These are phyloP conservation scores for Boletus rubroflammeus DNA, from an alignment of 768 basidiomycete species.

Conservation along the genomic window DNA sequence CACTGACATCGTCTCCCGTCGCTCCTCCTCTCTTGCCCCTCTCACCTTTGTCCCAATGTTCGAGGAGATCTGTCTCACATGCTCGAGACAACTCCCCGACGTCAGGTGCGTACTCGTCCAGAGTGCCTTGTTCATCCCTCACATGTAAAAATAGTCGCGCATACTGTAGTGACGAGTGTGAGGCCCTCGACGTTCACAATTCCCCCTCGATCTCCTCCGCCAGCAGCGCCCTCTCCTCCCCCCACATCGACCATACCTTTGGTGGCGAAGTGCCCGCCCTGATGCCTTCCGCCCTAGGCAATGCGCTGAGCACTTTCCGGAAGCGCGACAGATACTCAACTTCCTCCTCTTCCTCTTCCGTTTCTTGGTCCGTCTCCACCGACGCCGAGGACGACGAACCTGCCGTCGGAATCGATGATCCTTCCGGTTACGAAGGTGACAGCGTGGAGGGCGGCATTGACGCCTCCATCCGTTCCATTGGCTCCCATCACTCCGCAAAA, in stretches of 20 bases:
- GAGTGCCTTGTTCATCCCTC: slow-evolving; percentile 12
- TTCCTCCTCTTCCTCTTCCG: slow-evolving; percentile 65
- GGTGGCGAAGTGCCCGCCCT: slow-evolving; percentile 68
- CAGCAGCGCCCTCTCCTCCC: slow-evolving; percentile 68
- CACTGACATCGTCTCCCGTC: slow-evolving; percentile 1
- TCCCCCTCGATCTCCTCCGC: slow-evolving; percentile 64
- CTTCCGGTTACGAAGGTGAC: slow-evolving; percentile 30
- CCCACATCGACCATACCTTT: slow-evolving; percentile 48
- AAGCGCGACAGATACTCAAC: slow-evolving; percentile 50
- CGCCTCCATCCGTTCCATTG: slow-evolving; percentile 41
- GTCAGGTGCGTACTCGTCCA: slow-evolving; percentile 49
- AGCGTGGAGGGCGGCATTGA: slow-evolving; percentile 36
- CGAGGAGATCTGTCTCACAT: slow-evolving; percentile 74
- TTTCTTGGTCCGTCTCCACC: slow-evolving; percentile 60
- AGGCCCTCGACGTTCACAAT: slow-evolving; percentile 50
- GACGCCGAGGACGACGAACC: slow-evolving; percentile 58
- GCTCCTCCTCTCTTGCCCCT: neutral
- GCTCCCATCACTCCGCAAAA: slow-evolving; percentile 32
- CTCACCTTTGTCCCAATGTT: slow-evolving; percentile 48
- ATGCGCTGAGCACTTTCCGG: slow-evolving; percentile 44
- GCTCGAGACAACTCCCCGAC: slow-evolving; percentile 60
- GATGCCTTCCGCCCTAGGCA: slow-evolving; percentile 54
- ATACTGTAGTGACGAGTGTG: slow-evolving; percentile 71
- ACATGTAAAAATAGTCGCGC: slow-evolving; percentile 45
- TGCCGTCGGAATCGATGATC: slow-evolving; percentile 34